Conservation (phyloP, 176 grass and related monocot genomes). For the Ampelocalamus luodianensis region DNA sequence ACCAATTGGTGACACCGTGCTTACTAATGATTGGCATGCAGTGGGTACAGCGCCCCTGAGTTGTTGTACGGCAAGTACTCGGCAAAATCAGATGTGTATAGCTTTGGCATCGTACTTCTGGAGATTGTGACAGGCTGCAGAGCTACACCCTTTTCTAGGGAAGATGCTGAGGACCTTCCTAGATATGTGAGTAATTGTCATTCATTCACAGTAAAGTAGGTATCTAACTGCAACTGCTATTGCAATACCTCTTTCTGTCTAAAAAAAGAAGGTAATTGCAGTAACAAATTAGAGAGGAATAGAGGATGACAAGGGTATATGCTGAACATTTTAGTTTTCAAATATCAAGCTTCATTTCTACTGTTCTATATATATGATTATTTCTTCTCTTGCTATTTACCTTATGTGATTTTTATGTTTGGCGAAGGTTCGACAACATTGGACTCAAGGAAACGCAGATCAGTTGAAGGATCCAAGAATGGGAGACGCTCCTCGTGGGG, state of each 20-base stretch:
- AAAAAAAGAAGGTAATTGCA: no score
- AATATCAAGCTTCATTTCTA: neutral
- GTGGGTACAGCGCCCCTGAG: conserved; percentile 38
- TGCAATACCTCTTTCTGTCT: no score
- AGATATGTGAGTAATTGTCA: conserved; percentile 32
- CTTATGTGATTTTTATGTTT: no score
- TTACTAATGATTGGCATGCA: neutral
- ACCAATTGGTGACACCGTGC: no score
- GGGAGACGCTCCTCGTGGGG: conserved; percentile 34
- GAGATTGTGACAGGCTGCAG: conserved; percentile 41
- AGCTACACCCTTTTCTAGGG: neutral
- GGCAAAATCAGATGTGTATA: conserved; percentile 43
- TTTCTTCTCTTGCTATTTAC: neutral
- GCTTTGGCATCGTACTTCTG: conserved; percentile 43
- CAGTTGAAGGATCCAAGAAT: conserved; percentile 46
- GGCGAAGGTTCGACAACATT: conserved; percentile 36
- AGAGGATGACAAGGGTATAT: neutral
- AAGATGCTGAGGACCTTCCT: conserved; percentile 29
- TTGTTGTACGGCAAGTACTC: conserved; percentile 19
- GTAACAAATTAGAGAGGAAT: no score
- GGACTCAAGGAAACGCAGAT: conserved; percentile 8
- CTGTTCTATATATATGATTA: neutral
- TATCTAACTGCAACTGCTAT: neutral
- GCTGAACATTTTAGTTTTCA: no score
- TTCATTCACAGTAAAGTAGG: no score